phyloP scores from a whole-genome alignment of 2,329 filamentous ascomycete genomes.

The Apiospora aurea region DNA sequence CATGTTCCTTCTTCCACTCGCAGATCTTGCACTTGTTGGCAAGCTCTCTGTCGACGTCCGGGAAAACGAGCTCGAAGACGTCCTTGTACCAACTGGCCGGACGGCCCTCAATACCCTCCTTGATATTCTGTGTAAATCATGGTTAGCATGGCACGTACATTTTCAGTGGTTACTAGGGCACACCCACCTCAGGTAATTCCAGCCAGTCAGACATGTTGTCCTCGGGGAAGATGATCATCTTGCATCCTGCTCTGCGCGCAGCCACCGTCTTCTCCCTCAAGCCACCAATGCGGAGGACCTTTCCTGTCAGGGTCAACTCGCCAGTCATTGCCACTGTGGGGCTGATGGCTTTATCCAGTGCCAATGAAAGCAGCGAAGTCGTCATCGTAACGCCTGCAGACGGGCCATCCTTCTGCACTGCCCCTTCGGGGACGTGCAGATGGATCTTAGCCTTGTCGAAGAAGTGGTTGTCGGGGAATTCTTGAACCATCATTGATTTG shows the following conservation, averaged over 20 bases:
- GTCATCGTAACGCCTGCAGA: conserved; percentile 98
- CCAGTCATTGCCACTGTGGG: conserved; percentile 97
- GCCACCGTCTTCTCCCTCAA: conserved; percentile 97
- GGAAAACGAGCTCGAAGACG: conserved; percentile 91
- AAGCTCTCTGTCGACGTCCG: conserved; percentile 73
- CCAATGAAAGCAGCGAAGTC: conserved; percentile 87
- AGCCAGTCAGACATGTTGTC: conserved; percentile 98
- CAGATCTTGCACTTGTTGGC: conserved; percentile 77
- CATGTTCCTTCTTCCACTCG: conserved; percentile 59
- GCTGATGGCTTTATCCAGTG: conserved; percentile 77
- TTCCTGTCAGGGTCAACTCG: conserved; percentile 94
- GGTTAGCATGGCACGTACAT: conserved; percentile 32
- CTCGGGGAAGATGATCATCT: conserved; percentile 90
- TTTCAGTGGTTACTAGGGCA: background rate
- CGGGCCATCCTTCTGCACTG: conserved; percentile 92
- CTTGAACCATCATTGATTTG: conserved; percentile 84
- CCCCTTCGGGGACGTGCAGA: conserved; percentile 94
- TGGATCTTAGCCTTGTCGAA: conserved; percentile 96
- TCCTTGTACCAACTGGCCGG: conserved; percentile 94
- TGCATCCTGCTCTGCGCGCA: conserved; percentile 88
- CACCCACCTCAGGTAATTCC: conserved; percentile 90
- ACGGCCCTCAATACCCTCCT: conserved; percentile 90
- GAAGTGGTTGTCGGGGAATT: conserved; percentile 91
- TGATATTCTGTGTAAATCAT: conserved; percentile 84
- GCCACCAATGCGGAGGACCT: conserved; percentile 93